phyloP scores from a whole-genome alignment of 768 basidiomycete species.

The Suillus tomentosus region DNA sequence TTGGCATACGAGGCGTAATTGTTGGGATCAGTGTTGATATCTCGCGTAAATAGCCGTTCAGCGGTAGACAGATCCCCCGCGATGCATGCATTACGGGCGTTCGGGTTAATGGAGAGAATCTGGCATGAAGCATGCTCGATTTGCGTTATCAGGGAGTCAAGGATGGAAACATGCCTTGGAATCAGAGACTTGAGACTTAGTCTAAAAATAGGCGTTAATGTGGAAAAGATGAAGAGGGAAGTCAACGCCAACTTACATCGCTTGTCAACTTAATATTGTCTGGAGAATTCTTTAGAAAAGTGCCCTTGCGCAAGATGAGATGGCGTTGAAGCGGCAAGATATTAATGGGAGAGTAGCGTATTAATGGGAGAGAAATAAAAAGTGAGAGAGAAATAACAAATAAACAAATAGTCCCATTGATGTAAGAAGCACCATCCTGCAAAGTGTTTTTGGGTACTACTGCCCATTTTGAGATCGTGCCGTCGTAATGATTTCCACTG shows the following conservation, averaged over 20 bases:
- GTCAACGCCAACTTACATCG: not conserved
- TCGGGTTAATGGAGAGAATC: fast-evolving
- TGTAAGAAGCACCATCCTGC: too few relatives aligned
- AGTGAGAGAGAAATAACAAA: too few relatives aligned
- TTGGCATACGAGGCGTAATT: not conserved
- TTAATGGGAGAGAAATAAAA: too few relatives aligned
- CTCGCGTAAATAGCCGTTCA: not conserved
- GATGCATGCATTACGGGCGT: not conserved
- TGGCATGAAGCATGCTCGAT: not conserved
- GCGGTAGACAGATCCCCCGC: not conserved
- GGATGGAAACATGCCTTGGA: not conserved
- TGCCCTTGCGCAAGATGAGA: too few relatives aligned
- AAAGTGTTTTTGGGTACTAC: too few relatives aligned
- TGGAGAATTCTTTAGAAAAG: too few relatives aligned
- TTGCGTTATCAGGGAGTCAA: not conserved
- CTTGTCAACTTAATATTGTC: not conserved
- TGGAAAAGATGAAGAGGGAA: not conserved
- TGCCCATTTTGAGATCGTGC: too few relatives aligned
- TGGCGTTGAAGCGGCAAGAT: too few relatives aligned
- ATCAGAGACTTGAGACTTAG: not conserved
- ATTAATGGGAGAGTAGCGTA: too few relatives aligned
- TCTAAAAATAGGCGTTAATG: not conserved
- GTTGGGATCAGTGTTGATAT: not conserved
- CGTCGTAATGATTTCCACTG: too few relatives aligned
- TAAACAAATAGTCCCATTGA: too few relatives aligned